Evolutionary conservation across 2,329 filamentous ascomycete species (phyloP), one percentile per base, ranked within the genome.

Genomic region (Podosphaera fusca): DNA sequence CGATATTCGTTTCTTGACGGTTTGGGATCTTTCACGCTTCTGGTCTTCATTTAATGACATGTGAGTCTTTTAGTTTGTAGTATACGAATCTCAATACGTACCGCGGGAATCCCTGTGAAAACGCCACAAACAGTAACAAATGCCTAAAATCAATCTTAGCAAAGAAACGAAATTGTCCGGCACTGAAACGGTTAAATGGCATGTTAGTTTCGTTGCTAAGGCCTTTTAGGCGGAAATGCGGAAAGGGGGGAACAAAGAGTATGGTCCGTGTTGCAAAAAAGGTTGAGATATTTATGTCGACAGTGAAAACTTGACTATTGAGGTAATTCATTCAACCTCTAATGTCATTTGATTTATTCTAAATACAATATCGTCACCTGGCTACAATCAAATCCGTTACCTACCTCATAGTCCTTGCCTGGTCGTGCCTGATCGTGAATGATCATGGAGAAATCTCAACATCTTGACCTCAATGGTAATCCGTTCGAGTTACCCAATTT

Each of bases 401-500:
- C 10, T 14, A 12, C n/a, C 3, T 12, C 38, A 42, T 14, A 7
- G n/a, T 12, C 5, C 10, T 14, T 6, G 10, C 4, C 9, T 7
- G 38, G 5, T 50, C 6, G 1, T 50, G 2, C 40, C 40, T 31
- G 47, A 30, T 30, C n/a, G 14, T 31, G 12, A 9, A 31, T 14
- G 29, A 50, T 31, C 21, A 50, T 50, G 47, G 47, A 50, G 31
- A 50, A 50, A 50, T 7, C 53, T 21, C 53, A 65, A 55, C 67
- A 68, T 62, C 53, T 67, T 58, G 66, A 67, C 55, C 59, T 67
- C 47, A 49, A 67, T 59, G 67, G 67, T 47, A 63, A 68, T 60
- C 62, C 61, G 34, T 68, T 68, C 58, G 64, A 67, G 46, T 49
- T 67, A 1, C 67, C 67, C 31, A 60, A 58, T 58, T 68, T 64